Evolutionary conservation across 169 alveolate genomes (phyloP).

Genomic region (Plasmodium coatneyi): DNA sequence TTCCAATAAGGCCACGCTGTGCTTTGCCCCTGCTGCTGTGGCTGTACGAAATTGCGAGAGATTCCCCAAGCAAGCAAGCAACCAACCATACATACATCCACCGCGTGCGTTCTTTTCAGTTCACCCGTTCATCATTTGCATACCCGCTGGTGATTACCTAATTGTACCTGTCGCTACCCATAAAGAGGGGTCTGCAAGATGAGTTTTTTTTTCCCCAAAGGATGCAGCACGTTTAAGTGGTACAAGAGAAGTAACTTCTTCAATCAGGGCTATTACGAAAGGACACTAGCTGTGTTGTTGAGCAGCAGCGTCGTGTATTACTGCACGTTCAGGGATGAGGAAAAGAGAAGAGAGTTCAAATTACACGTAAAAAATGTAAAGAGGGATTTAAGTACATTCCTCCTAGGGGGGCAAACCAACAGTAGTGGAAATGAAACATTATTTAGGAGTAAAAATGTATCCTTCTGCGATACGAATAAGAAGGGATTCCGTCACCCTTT

Average conservation of each 20-base stretch:
- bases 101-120: not conserved
- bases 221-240: slow-evolving; percentile 12
- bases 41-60: not conserved
- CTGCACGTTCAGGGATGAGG: slow-evolving; percentile 22
- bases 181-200: not conserved
- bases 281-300: not conserved
- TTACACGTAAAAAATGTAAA: slow-evolving; percentile 1
- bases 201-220: slow-evolving; percentile 4
- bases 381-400: not conserved
- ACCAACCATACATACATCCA: too few relatives aligned
- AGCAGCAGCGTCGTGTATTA: slow-evolving; percentile 19
- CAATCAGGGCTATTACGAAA: not conserved
- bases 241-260: slow-evolving; percentile 1
- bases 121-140: too few relatives aligned
- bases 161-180: not conserved
- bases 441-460: not conserved
- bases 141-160: too few relatives aligned
- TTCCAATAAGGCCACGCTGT: not conserved
- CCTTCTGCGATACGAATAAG: slow-evolving; percentile 16
- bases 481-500: slow-evolving; percentile 52
- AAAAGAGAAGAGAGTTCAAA: slow-evolving; percentile 35
- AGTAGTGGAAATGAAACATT: not conserved
- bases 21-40: not conserved
- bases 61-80: too few relatives aligned
- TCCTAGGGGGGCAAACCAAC: not conserved